Evolutionary conservation across 2,329 filamentous ascomycete species (phyloP), one percentile per base, ranked within the genome.

Genomic region (Podosphaera aphanis): DNA sequence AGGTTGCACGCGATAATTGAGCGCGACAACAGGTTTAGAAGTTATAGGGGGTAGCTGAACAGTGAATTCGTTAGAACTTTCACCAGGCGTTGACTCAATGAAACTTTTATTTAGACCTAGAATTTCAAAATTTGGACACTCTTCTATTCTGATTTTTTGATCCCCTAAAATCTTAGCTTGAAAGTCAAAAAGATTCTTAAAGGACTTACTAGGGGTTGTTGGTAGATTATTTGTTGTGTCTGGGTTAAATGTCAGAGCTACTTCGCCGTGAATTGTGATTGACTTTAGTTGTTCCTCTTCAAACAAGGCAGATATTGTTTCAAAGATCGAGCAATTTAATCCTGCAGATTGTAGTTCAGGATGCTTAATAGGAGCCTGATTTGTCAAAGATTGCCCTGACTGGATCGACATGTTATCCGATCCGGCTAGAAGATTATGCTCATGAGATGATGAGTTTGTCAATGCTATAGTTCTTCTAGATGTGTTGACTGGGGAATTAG

Each of bases 31-130:
- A 1, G 83, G 38, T 78, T 55, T 78, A 75, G 49, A 68, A 64
- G 51, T 94, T 71, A 57, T 78, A 75, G 13, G 75, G 68, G 5
- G 43, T n/a, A 90, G 64, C 50, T 86, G 74, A 27, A 98, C 65
- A 0, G 67, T 73, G 62, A 92, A 98, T 57, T 88, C 79, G 48
- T 92, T 86, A 2, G 79, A 71, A 48, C 72, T 76, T 8, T 79
- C 74, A 1, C 68, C 57, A 1, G 66, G 62, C 4, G 71, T 67
- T 53, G 84, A 79, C 27, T 77, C 74, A 44, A 95, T 77, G 62
- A 95, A 93, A 47, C 85, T 82, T 38, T 84, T 83, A 60, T 98
- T 98, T 1, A 86, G 85, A 0, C 85, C 86, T 47, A 98, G 86
- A 56, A 83, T 85, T 56, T 95, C 90, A 5, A 98, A 70, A n/a